Conservation (phyloP, 306 rosid genomes). For the Lotus japonicus region DNA sequence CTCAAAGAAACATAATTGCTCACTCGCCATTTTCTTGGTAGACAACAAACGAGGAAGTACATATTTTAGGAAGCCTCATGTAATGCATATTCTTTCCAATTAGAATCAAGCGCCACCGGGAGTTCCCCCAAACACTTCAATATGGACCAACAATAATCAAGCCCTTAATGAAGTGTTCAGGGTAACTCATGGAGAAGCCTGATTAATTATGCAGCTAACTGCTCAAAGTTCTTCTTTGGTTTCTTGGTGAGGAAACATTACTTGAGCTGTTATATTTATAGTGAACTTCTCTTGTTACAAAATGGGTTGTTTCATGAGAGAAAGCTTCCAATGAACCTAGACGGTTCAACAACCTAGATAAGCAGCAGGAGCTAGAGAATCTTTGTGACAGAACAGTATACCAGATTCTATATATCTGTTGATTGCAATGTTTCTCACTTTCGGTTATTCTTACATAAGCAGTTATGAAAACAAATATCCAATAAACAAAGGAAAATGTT, state of each 20-base stretch:
- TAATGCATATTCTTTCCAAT: no score
- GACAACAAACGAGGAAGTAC: no score
- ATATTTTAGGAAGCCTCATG: no score
- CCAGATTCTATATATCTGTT: background rate
- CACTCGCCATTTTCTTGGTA: no score
- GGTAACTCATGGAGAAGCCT: constrained; percentile 32
- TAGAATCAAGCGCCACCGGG: background rate
- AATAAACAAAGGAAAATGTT: no score
- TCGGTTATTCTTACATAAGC: background rate
- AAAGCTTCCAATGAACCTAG: constrained; percentile 12
- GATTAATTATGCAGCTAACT: background rate
- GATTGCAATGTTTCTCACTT: background rate
- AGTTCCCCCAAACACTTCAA: constrained; percentile 25
- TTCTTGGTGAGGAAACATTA: background rate
- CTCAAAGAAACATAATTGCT: no score
- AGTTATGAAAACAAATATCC: no score
- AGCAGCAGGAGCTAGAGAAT: background rate
- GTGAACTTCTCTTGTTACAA: background rate
- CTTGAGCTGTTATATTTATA: constrained; percentile 14
- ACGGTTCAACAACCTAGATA: background rate
- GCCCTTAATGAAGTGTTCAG: constrained; percentile 26
- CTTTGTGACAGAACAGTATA: background rate
- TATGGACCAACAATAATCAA: background rate
- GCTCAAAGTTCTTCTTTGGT: background rate
- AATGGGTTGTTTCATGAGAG: background rate